These are phyloP conservation scores for Penicillium sp. DNA, from an alignment of 2,329 filamentous ascomycete species.

Conservation along the genomic window DNA sequence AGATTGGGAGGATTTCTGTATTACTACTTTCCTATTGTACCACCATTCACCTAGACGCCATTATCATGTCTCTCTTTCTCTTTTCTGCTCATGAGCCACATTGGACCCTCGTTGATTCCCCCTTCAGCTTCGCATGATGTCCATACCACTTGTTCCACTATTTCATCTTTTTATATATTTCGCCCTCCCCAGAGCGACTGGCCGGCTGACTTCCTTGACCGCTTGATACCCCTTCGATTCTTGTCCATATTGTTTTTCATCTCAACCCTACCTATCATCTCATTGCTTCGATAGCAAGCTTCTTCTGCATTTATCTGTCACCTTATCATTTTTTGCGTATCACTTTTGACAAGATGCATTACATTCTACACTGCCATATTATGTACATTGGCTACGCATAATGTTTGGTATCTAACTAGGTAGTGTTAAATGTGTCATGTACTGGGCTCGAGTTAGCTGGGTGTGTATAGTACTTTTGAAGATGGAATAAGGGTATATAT, in stretches of 20 bases:
- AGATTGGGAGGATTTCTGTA: background rate
- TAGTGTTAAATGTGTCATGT: background rate
- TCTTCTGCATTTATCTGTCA: background rate
- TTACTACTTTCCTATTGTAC: slow-evolving; percentile 3
- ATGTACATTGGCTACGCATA: background rate
- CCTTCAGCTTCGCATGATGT: background rate
- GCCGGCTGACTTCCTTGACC: background rate
- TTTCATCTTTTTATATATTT: background rate
- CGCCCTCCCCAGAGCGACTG: background rate
- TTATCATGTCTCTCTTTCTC: background rate
- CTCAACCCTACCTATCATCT: background rate
- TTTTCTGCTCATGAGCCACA: background rate
- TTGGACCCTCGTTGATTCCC: background rate
- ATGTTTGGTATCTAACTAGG: background rate
- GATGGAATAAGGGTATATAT: too few species aligned
- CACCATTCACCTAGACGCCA: background rate
- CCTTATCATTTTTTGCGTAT: background rate
- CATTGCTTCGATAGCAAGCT: slow-evolving; percentile 1
- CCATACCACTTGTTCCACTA: background rate
- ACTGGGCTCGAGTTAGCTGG: background rate
- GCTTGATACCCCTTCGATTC: background rate
- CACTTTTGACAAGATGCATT: background rate
- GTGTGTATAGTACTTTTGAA: background rate
- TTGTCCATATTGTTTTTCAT: background rate
- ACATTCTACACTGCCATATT: background rate